A percentile compares a stretch with the other conserved stretches of the same genome.
Evolutionary conservation across 345 rosid genomes (phyloP).

Genomic region (Hypericum perforatum): DNA sequence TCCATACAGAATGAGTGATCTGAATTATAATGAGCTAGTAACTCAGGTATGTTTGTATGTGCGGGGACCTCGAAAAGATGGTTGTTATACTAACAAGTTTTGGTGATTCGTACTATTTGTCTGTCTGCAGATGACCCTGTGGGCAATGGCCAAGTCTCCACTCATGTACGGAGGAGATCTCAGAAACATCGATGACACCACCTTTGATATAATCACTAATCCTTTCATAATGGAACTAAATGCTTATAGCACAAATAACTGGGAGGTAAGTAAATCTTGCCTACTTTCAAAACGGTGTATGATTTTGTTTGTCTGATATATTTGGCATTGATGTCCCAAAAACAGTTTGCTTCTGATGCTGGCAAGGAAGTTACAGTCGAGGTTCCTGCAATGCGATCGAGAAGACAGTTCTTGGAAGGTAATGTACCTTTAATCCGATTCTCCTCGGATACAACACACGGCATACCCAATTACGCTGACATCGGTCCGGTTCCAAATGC

Average conservation of each 20-base stretch:
- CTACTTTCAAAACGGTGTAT: too few relatives aligned
- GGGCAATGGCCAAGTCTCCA: constrained; percentile 90
- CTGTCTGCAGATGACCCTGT: constrained; percentile 68
- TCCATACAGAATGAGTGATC: constrained; percentile 64
- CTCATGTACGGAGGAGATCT: constrained; percentile 92
- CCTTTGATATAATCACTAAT: constrained; percentile 59
- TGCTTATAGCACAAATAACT: constrained; percentile 55
- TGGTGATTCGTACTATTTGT: constrained; percentile 9
- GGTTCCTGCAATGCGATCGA: too few relatives aligned
- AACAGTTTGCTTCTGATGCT: too few relatives aligned
- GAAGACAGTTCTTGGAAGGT: constrained; percentile 30
- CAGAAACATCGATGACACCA: constrained; percentile 52
- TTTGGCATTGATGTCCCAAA: not conserved
- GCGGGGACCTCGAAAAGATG: not conserved
- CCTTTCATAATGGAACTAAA: constrained; percentile 64
- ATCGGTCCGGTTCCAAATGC: not conserved
- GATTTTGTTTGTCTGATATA: too few relatives aligned
- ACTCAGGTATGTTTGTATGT: constrained; percentile 42
- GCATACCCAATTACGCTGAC: not conserved
- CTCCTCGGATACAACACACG: not conserved
- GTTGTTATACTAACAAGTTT: constrained; percentile 24
- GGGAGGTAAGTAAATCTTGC: constrained; percentile 34
- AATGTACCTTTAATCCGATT: constrained; percentile 1
- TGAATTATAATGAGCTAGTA: constrained; percentile 55
- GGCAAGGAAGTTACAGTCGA: too few relatives aligned